Percentiles rank a stretch among this genome's conserved stretches.
Conservation (phyloP, 2,329 filamentous ascomycete species). For the Fusarium hainanense region DNA sequence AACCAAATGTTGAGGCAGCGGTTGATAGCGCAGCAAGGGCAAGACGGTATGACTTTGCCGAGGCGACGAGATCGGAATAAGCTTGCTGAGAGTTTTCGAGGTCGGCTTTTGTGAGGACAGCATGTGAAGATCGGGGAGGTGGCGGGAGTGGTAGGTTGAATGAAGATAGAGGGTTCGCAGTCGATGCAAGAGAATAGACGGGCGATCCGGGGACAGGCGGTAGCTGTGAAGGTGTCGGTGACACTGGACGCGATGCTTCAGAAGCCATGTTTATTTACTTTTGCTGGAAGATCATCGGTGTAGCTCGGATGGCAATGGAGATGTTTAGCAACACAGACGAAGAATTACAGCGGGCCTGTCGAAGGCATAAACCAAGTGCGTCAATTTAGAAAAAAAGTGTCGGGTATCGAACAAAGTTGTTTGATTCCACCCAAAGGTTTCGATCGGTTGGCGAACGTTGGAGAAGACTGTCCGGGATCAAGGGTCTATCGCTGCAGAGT, state of each 20-base stretch:
- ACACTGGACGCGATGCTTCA: conserved; percentile 53
- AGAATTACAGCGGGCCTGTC: conserved; percentile 4
- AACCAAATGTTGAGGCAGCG: conserved; percentile 71
- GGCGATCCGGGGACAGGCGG: conserved; percentile 72
- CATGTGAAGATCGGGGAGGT: conserved; percentile 66
- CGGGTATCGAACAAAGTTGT: conserved; percentile 11
- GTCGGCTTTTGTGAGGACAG: conserved; percentile 71
- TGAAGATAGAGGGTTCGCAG: conserved; percentile 67
- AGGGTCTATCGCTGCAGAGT: conserved; percentile 15
- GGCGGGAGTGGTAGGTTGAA: conserved; percentile 71
- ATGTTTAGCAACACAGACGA: background rate
- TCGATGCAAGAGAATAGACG: conserved; percentile 72
- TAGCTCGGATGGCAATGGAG: conserved; percentile 1
- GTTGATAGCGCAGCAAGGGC: conserved; percentile 70
- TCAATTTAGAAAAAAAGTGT: conserved; percentile 9
- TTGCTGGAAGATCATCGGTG: conserved; percentile 25
- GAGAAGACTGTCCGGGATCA: conserved; percentile 32
- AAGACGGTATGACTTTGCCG: conserved; percentile 71
- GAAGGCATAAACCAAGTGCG: background rate
- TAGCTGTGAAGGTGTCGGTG: conserved; percentile 66
- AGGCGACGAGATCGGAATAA: conserved; percentile 70
- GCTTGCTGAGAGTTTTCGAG: conserved; percentile 71
- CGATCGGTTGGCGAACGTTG: conserved; percentile 39
- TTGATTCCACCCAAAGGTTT: conserved; percentile 21
- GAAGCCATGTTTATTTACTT: conserved; percentile 50